Base-by-base conservation (phyloP, 768 basidiomycete genomes). In the Russula sp. region DNA sequence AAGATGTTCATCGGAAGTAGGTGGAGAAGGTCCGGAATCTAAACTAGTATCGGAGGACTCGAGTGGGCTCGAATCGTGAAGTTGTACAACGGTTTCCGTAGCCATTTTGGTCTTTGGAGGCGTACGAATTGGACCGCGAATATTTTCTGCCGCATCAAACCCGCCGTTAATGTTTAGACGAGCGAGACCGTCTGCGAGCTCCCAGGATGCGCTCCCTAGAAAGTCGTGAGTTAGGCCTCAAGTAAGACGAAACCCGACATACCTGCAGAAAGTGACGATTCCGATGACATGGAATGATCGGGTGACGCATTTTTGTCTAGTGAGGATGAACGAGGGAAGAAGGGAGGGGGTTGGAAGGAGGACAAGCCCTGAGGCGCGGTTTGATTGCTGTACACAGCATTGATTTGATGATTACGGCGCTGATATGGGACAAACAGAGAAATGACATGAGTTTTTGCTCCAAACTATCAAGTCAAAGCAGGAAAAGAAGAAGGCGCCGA, bases 31-130 rank as follows among this genome's bases (percentile, higher is more conserved):
- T 55, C 68, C 42, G 2, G 89, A 90, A 69, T 84, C 86, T 55
- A 84, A 78, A 72, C 89, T 90, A 58, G 84, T 80, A 71, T 81
- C 84, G 36, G 88, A 90, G 38, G 84, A 83, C 11, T 90, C 89
- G 56, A 90, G 78, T 46, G 88, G 88, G 70, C 89, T 91, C 20
- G 82, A 76, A 68, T 90, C 87, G 30, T 79, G 80, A 66, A 85
- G 77, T 69, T 85, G 84, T 48, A 82, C 77, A 52, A 85, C 80
- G 55, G 80, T 73, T 18, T 79, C 76, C 58, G 79, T 65, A n/a
- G 79, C 72, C 42, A 83, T 78, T 73, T 86, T 85, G 54, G 84
- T 80, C 73, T 88, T 86, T 55, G 87, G 86, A 7, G 87, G 86
- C 57, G 88, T 88, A 65, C 80, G 84, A 71, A 88, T 79, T 67